Evolutionary conservation across 305 asterid species (phyloP), one percentile per base, ranked within the genome.

Genomic region (Withania somnifera): DNA sequence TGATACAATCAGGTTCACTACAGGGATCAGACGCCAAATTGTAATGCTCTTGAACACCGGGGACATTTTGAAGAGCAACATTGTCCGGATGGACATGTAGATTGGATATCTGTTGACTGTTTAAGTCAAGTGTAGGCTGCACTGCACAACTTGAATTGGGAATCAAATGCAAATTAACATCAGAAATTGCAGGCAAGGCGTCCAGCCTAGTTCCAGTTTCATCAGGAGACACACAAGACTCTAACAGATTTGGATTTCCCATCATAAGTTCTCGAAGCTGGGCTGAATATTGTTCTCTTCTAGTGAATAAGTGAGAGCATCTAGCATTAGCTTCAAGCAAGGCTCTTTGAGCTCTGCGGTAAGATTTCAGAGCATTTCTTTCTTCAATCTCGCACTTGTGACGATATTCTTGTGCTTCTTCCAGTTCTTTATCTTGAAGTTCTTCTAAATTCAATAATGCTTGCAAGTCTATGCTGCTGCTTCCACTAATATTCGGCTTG

Each of bases 291-390:
- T 85, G 82, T 77, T 89, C 91, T 77, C 91, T 86, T 88, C 86
- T 84, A 82, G 84, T 60, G 75, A 82, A 89, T 64, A 89, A 88
- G 30, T 85, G 76, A 83, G 88, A 83, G 84, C 92, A 89, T 86
- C 89, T 89, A 30, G 87, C 89, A 81, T 87, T 85, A 52, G 92
- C 91, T 82, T 89, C 92, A 28, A 84, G 36, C 79, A 89, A 81
- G 78, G 89, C 89, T 75, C 88, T 86, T 86, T 89, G 92, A 50
- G 92, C 90, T 50, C 85, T 88, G 61, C 90, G 86, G 81, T 86
- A 88, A 81, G 89, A 87, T 82, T 80, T 85, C 80, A 86, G 89
- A 50, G 91, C 91, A 64, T 82, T 85, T 83, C 85, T 84, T 81
- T 89, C 92, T 66, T 88, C 92, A 64, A 89, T 60, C 80, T 89